A percentile compares a stretch with the other conserved stretches of the same genome.
Conservation (phyloP, 2,329 filamentous ascomycete genomes). For the Aspergillus sp. region DNA sequence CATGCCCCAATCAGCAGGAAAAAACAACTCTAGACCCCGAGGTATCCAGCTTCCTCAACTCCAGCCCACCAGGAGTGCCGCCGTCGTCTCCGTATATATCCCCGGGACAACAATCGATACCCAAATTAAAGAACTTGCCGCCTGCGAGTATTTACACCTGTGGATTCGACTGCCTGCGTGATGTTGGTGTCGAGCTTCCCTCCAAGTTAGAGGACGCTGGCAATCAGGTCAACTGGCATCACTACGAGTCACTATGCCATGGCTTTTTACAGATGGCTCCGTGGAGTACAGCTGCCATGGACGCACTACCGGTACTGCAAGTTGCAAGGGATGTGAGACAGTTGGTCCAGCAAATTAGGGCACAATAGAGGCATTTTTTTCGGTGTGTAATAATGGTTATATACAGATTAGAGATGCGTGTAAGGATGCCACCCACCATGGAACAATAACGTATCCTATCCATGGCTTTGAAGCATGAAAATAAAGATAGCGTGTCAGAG, state of each 20-base stretch:
- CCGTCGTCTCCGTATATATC: constrained; percentile 29
- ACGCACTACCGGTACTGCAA: constrained; percentile 10
- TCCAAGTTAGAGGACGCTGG: constrained; percentile 29
- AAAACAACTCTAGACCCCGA: background rate
- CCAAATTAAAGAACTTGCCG: constrained; percentile 23
- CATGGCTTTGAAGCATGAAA: background rate
- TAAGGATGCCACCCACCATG: background rate
- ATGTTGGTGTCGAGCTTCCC: constrained; percentile 33
- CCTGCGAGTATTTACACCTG: constrained; percentile 31
- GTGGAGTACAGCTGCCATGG: constrained; percentile 27
- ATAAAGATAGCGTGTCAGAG: background rate
- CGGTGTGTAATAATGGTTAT: background rate
- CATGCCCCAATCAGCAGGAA: background rate
- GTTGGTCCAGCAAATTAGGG: background rate
- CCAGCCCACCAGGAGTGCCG: constrained; percentile 12
- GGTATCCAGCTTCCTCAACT: background rate
- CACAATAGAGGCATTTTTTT: background rate
- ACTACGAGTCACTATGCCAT: constrained; percentile 28
- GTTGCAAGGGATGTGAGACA: background rate
- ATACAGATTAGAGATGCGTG: background rate
- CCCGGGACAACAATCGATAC: constrained; percentile 29
- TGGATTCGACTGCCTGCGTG: constrained; percentile 32
- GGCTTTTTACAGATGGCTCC: constrained; percentile 33
- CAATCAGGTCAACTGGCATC: constrained; percentile 25
- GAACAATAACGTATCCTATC: background rate